These are phyloP conservation scores for Pythium dissotocum DNA, from an alignment of 352 stramenopile species.

Conservation along the genomic window DNA sequence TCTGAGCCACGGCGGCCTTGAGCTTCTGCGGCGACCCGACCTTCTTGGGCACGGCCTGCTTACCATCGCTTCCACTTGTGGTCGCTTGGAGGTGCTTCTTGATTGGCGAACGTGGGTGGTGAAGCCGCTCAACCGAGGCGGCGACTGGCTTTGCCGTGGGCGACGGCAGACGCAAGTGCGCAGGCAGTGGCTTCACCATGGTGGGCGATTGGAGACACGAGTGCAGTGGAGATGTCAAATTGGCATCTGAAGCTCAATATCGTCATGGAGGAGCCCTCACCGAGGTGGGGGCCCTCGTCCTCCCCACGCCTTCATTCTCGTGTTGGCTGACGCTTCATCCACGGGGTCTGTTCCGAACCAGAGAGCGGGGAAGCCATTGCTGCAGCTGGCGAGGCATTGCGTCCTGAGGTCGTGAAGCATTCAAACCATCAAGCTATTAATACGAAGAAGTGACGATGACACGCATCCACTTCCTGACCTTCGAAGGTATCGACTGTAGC, in stretches of 20 bases:
- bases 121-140: not conserved
- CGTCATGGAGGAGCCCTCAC: not conserved
- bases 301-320: not conserved
- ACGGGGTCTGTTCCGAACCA: conserved; percentile 6
- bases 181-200: conserved; percentile 32
- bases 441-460: not conserved
- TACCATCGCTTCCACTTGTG: not conserved
- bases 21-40: conserved; percentile 25
- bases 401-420: not conserved
- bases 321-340: conserved; percentile 1
- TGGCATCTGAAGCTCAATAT: conserved; percentile 17
- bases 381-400: conserved; percentile 8
- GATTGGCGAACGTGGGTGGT: conserved; percentile 42
- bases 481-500: too few species aligned
- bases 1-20: conserved; percentile 15
- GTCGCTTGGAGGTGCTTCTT: conserved; percentile 54
- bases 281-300: not conserved
- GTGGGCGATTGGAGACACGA: not conserved
- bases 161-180: conserved; percentile 19
- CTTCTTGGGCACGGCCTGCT: not conserved
- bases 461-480: not conserved
- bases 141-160: not conserved
- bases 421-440: not conserved
- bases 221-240: conserved; percentile 18
- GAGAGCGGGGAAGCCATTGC: not conserved